phyloP scores from a whole-genome alignment of 306 rosid species.

The Styphnolobium japonicum region DNA sequence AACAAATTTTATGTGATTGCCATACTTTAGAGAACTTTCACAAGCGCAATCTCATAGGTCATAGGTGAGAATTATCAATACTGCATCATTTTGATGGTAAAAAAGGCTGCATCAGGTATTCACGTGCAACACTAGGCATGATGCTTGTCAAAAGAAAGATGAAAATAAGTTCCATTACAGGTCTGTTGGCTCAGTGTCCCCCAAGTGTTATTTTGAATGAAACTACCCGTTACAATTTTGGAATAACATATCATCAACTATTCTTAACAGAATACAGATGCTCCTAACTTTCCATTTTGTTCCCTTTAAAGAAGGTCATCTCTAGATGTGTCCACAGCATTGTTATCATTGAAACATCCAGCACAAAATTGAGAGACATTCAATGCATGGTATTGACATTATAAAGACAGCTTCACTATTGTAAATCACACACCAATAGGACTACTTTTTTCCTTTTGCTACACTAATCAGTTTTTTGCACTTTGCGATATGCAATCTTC shows the following conservation, averaged over 20 bases:
- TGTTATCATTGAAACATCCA: background rate
- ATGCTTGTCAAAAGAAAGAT: slow-evolving; percentile 1
- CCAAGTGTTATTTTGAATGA: background rate
- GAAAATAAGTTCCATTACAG: background rate
- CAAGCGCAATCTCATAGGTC: background rate
- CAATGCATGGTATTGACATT: background rate
- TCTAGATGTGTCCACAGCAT: background rate
- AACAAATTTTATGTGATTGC: background rate
- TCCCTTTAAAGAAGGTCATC: slow-evolving; percentile 10
- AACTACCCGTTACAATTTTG: slow-evolving; percentile 8
- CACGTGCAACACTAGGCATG: slow-evolving; percentile 1
- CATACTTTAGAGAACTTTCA: background rate
- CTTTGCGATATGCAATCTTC: slow-evolving; percentile 1
- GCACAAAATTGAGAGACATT: slow-evolving; percentile 9
- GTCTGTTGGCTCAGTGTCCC: background rate
- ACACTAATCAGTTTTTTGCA: slow-evolving; percentile 4
- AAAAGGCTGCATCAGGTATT: slow-evolving; percentile 13
- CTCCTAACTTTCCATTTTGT: background rate
- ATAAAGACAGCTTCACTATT: background rate
- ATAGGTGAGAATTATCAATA: background rate
- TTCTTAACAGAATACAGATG: background rate
- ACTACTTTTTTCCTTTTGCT: slow-evolving; percentile 13
- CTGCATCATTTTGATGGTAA: background rate
- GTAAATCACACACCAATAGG: background rate
- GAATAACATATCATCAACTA: background rate